Evolutionary conservation across 768 basidiomycete genomes (phyloP).

Genomic region (Rhodotorula paludigena): DNA sequence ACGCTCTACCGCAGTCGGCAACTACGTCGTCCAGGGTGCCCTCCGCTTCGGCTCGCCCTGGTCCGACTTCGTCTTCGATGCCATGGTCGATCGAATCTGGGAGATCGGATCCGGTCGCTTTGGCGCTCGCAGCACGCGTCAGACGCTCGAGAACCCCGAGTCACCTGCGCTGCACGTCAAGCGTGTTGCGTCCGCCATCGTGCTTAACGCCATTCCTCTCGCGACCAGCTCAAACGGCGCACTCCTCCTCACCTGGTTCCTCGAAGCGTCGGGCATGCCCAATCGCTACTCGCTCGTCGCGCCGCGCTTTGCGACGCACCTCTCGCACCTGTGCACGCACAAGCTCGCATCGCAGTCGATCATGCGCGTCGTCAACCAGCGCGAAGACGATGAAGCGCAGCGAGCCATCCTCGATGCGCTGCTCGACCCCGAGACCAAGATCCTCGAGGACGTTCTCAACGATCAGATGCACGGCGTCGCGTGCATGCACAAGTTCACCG

Average conservation of each 20-base stretch:
- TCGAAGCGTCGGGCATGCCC: conserved; percentile 89
- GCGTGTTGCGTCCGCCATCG: conserved; percentile 86
- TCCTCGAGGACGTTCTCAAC: conserved; percentile 84
- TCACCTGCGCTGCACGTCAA: conserved; percentile 86
- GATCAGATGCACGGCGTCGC: conserved; percentile 97
- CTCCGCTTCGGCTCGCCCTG: conserved; percentile 81
- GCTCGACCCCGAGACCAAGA: conserved; percentile 81
- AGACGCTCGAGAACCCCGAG: conserved; percentile 85
- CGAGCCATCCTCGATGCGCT: conserved; percentile 78
- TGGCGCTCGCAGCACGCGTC: conserved; percentile 94
- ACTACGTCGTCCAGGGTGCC: conserved; percentile 58
- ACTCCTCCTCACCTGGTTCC: conserved; percentile 87
- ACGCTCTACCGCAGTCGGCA: conserved; percentile 43
- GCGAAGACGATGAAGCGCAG: conserved; percentile 83
- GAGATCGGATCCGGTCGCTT: conserved; percentile 97
- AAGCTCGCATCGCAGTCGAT: conserved; percentile 94
- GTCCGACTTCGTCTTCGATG: conserved; percentile 95
- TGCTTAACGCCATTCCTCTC: conserved; percentile 93
- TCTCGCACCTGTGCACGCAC: conserved; percentile 95
- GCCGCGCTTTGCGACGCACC: conserved; percentile 90
- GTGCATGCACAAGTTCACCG: conserved; percentile 85
- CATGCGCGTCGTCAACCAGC: conserved; percentile 92
- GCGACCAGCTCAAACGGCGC: conserved; percentile 98
- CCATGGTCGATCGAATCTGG: conserved; percentile 97
- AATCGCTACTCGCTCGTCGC: conserved; percentile 92